Base-by-base conservation (phyloP, 202 grass and related monocot genomes). In the Dendrocalamus latiflorus region DNA sequence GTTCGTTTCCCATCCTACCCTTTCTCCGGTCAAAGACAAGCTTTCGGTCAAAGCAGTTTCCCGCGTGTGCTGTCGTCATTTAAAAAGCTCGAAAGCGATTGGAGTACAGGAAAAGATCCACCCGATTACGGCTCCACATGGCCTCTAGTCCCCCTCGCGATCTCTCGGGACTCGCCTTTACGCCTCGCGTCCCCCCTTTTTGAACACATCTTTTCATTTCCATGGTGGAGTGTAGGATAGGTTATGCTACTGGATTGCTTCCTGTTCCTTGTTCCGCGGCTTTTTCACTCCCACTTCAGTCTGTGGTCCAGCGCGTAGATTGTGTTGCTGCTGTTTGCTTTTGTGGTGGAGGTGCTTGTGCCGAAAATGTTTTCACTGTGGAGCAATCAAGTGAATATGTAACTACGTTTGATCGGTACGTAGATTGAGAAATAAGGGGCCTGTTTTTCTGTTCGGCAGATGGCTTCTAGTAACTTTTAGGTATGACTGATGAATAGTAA, bases 91-190 rank as follows among this genome's bases (percentile, higher is more conserved):
- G 68, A 86, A 79, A 86, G 88, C 58, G 53, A 74, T 34, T 25
- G 51, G 74, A 53, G 83, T 62, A 6, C 58, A 63, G 75, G 6
- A 54, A 76, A 42, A 24, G 42, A 15, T 20, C 6, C 33, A 57
- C 8, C 9, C 6, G 42, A 68, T 50, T 62, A 37, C 76, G 62
- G 48, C 44, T 74, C 34, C 69, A 69, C 70, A 76, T 85, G 71
- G 87, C 63, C 18, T 24, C 62, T 79, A 62, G 74, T 62, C 53
- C 33, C 37, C 71, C 82, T 79, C 55, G 68, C 79, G 68, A 86
- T 86, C 88, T 90, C 79, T 86, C 13, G 87, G 72, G 77, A 56
- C 76, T 77, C 55, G 83, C 72, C 87, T 81, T 77, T 66, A 71
- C 53, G 70, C 64, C 45, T 71, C 36, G 55, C 70, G 55, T 14